Evolutionary conservation across 805 yeast genomes (phyloP).

Genomic region (Metschnikowia koreensis): DNA sequence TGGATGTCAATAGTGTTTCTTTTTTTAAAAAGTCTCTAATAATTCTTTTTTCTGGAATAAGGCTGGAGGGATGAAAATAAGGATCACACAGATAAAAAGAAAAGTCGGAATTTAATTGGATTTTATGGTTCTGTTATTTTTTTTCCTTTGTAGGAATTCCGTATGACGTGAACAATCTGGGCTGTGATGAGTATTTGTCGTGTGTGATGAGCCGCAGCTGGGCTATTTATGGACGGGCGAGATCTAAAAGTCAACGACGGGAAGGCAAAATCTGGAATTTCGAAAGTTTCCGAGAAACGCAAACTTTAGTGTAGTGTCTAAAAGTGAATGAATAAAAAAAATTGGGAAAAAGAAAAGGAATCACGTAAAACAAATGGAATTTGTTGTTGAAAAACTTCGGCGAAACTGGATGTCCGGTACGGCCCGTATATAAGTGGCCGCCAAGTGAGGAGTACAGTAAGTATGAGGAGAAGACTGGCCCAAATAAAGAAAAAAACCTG

Average conservation of each 20-base stretch:
- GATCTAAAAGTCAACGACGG: background rate
- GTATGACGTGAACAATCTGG: background rate
- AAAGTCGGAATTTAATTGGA: background rate
- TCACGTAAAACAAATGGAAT: background rate
- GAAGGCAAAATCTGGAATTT: background rate
- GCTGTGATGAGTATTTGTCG: background rate
- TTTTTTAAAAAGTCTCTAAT: background rate
- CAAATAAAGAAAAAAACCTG: slow-evolving; percentile 8
- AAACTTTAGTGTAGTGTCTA: no score
- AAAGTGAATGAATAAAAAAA: background rate
- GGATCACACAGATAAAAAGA: no score
- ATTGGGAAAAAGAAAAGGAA: background rate
- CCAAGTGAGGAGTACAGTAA: slow-evolving; percentile 15
- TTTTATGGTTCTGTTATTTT: background rate
- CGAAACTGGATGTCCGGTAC: background rate
- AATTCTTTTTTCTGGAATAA: background rate
- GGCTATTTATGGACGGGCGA: background rate
- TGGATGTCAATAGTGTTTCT: background rate
- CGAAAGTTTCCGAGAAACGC: no score
- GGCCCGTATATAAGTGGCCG: slow-evolving; percentile 10
- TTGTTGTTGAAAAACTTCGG: background rate
- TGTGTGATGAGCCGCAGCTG: slow-evolving; percentile 7
- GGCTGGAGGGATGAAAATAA: background rate
- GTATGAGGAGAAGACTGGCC: slow-evolving; percentile 15
- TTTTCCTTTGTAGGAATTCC: background rate